Evolutionary conservation across 2,329 filamentous ascomycete genomes (phyloP).

Genomic region (Microsporum audouinii): DNA sequence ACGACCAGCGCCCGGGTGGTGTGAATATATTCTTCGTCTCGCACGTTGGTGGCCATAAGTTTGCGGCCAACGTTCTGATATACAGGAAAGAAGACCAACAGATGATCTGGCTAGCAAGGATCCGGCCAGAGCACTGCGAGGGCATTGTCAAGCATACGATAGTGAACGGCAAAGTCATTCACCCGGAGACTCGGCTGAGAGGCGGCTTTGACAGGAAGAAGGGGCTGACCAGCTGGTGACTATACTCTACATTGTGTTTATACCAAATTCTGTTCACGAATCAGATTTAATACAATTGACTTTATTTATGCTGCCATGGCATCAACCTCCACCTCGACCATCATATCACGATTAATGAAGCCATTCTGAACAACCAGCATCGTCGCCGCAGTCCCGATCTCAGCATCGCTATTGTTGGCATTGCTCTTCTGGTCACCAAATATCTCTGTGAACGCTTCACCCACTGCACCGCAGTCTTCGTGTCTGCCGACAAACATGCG

Average conservation of each 20-base stretch:
- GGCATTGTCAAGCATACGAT: conserved; percentile 82
- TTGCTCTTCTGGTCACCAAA: conserved; percentile 14
- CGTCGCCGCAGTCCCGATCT: conserved; percentile 25
- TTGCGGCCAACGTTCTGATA: conserved; percentile 84
- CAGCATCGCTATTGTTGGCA: conserved; percentile 15
- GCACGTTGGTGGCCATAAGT: conserved; percentile 95
- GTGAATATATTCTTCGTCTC: conserved; percentile 94
- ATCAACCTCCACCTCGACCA: conserved; percentile 33
- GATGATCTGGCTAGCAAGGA: conserved; percentile 83
- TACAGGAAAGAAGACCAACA: conserved; percentile 62
- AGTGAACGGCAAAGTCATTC: conserved; percentile 84
- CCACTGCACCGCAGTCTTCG: conserved; percentile 12
- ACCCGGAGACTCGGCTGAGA: conserved; percentile 70
- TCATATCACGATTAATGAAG: conserved; percentile 28
- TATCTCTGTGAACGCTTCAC: conserved; percentile 11
- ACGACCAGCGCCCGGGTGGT: conserved; percentile 71
- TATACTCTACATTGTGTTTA: neutral
- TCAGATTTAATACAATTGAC: neutral
- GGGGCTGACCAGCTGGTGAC: conserved; percentile 75
- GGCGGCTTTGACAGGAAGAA: conserved; percentile 78
- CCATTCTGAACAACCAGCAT: conserved; percentile 29
- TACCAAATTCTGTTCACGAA: neutral
- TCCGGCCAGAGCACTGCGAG: conserved; percentile 81
- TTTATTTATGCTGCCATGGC: conserved; percentile 17
- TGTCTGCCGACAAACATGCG: conserved; percentile 23